Evolutionary conservation across 177 flowering plant species (phyloP), one percentile per base, ranked within the genome.

Genomic region (Vitis hybrid): DNA sequence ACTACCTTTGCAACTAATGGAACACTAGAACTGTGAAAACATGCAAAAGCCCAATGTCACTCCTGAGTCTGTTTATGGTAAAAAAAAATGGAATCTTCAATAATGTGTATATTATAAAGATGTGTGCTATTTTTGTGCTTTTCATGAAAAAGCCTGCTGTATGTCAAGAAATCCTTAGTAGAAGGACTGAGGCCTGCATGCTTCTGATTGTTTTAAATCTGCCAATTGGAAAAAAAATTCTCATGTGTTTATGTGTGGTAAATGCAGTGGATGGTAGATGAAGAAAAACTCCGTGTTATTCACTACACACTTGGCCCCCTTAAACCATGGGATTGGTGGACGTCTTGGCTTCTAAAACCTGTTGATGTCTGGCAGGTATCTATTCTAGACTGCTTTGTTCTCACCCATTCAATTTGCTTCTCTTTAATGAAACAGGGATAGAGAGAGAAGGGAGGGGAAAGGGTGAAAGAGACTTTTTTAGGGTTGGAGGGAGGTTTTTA

Each of bases 301-400:
- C 99, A 95, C 80, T 95, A 95, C 78, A 95, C 99, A 18, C 97
- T 95, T 75, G 99, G 99, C 7, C 98, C 98, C 52, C 93, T 95
- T 52, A 95, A 95, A 73, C 98, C 99, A 68, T 95, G 99, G 99
- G 99, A 95, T 77, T 95, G 99, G 99, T 95, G 98, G 98, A 95
- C 99, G 57, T 86, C 98, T 28, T 95, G 99, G 99, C 92, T 95
- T 55, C 73, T 95, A 67, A 90, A 94, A 80, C 99, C 99, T 65
- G 99, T 95, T 80, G 98, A 95, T 76, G 85, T 90, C 55, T 95
- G 99, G 99, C 99, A 95, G 98, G 97, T 94, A 78, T n/a, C 57
- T 52, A 9, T 60, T 55, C 64, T 65, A 22, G 28, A 22, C 54
- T 64, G 50, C 74, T 55, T 61, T 22, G 49, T 68, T 15, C 33